phyloP scores from a whole-genome alignment of 805 yeast species.

The Komagataella populi region DNA sequence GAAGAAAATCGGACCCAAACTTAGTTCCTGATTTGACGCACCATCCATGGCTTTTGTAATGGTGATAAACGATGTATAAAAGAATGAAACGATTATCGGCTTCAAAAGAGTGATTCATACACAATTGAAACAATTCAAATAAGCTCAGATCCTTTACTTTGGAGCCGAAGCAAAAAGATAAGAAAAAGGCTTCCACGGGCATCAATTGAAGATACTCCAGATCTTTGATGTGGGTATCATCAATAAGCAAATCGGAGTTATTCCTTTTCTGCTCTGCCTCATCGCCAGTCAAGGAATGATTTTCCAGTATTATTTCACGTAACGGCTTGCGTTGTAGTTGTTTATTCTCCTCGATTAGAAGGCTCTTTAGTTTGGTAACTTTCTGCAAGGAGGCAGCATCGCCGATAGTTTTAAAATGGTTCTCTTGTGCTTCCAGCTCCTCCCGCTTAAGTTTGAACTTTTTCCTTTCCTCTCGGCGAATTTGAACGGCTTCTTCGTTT shows the following conservation, averaged over 20 bases:
- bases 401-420: slow-evolving; percentile 13
- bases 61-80: slow-evolving; percentile 68
- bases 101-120: background rate
- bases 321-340: slow-evolving; percentile 3
- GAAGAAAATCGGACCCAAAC: slow-evolving; percentile 75
- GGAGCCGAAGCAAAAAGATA: slow-evolving; percentile 31
- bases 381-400: slow-evolving; percentile 15
- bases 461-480: slow-evolving; percentile 58
- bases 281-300: slow-evolving; percentile 14
- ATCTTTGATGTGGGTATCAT: slow-evolving; percentile 2
- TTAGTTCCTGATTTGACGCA: slow-evolving; percentile 86
- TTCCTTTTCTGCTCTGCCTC: slow-evolving; percentile 3
- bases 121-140: background rate
- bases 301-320: slow-evolving; percentile 23
- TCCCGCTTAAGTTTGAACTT: slow-evolving; percentile 61
- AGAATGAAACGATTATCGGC: slow-evolving; percentile 28
- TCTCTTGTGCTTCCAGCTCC: slow-evolving; percentile 34
- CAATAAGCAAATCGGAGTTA: background rate
- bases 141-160: background rate
- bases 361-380: slow-evolving; percentile 10
- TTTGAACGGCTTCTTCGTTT: slow-evolving; percentile 66
- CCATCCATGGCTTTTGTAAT: slow-evolving; percentile 86
- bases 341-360: slow-evolving; percentile 8
- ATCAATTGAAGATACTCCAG: slow-evolving; percentile 52
- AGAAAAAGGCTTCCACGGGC: slow-evolving; percentile 64